A percentile compares a stretch with the other conserved stretches of the same genome.
Evolutionary conservation across 2,329 filamentous ascomycete genomes (phyloP).

Genomic region (Fusarium redolens): DNA sequence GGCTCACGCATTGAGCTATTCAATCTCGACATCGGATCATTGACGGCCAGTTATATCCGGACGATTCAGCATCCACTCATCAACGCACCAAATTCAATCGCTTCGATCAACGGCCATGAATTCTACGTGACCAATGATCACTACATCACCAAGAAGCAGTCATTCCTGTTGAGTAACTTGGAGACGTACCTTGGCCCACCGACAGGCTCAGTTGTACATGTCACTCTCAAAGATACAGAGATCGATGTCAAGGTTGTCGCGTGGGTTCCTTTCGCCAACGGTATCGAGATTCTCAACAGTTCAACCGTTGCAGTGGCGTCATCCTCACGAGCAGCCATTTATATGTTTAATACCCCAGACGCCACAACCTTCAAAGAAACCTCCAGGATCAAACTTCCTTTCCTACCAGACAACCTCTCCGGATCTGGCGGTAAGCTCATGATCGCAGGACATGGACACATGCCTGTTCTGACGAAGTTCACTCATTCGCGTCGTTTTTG

Average conservation of each 20-base stretch:
- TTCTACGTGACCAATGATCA: slow-evolving; percentile 58
- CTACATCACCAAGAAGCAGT: slow-evolving; percentile 45
- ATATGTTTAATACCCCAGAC: slow-evolving; percentile 13
- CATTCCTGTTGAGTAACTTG: slow-evolving; percentile 41
- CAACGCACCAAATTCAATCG: slow-evolving; percentile 54
- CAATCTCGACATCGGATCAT: slow-evolving; percentile 47
- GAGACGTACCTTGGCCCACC: slow-evolving; percentile 52
- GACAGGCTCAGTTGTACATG: slow-evolving; percentile 51
- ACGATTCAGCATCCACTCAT: slow-evolving; percentile 54
- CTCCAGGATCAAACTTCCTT: slow-evolving; percentile 45
- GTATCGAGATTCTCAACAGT: slow-evolving; percentile 53
- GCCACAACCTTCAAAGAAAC: not conserved
- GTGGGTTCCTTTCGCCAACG: slow-evolving; percentile 55
- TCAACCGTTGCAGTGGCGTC: slow-evolving; percentile 54
- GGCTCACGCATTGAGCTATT: slow-evolving; percentile 55
- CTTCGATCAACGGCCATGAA: slow-evolving; percentile 49
- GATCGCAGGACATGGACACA: slow-evolving; percentile 55
- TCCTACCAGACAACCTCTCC: slow-evolving; percentile 56
- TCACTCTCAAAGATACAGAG: slow-evolving; percentile 36
- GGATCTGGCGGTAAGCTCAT: slow-evolving; percentile 47
- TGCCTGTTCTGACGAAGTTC: slow-evolving; percentile 48
- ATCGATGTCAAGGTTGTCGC: slow-evolving; percentile 45
- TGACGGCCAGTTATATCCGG: slow-evolving; percentile 51
- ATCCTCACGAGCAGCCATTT: slow-evolving; percentile 38
- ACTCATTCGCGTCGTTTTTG: slow-evolving; percentile 50